Conservation (phyloP, 2,329 filamentous ascomycete species). For the Trichoderma oligosporum region DNA sequence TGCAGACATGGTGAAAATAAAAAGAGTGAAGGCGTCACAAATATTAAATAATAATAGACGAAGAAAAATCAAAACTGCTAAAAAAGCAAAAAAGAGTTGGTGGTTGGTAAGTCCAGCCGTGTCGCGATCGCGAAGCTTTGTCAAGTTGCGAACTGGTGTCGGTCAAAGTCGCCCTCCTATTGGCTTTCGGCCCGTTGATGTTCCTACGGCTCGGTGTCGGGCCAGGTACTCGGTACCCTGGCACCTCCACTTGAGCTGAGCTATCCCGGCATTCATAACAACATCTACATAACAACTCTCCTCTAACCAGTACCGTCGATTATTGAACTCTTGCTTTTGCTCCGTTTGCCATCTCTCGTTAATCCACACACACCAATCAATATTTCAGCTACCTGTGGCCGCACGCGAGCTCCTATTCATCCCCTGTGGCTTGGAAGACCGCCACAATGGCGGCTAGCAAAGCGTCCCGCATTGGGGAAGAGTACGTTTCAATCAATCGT, state of each 20-base stretch:
- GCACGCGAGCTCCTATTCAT: no score
- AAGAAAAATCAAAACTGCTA: background rate
- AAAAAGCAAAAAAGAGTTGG: background rate
- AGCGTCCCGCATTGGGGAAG: constrained; percentile 58
- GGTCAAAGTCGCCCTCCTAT: constrained; percentile 22
- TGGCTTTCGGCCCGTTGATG: constrained; percentile 35
- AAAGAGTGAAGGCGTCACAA: background rate
- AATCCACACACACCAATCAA: background rate
- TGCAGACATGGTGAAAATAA: constrained; percentile 63
- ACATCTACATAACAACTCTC: background rate
- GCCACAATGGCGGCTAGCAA: constrained; percentile 55
- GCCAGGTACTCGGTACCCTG: constrained; percentile 18
- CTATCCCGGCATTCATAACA: constrained; percentile 1
- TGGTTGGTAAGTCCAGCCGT: background rate
- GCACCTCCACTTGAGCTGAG: constrained; percentile 2
- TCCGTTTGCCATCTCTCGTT: background rate
- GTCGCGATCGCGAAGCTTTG: constrained; percentile 17
- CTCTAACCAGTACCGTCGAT: background rate
- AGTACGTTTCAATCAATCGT: constrained; percentile 42
- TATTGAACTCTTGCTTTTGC: background rate
- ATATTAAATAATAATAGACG: no score
- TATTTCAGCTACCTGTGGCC: background rate
- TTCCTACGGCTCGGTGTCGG: constrained; percentile 31
- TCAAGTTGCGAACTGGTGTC: constrained; percentile 8
- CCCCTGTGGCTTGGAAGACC: background rate